A percentile compares a stretch with the other conserved stretches of the same genome.
These are phyloP conservation scores for Carex arenaria DNA, from an alignment of 202 grass and related monocot species.

Conservation along the genomic window DNA sequence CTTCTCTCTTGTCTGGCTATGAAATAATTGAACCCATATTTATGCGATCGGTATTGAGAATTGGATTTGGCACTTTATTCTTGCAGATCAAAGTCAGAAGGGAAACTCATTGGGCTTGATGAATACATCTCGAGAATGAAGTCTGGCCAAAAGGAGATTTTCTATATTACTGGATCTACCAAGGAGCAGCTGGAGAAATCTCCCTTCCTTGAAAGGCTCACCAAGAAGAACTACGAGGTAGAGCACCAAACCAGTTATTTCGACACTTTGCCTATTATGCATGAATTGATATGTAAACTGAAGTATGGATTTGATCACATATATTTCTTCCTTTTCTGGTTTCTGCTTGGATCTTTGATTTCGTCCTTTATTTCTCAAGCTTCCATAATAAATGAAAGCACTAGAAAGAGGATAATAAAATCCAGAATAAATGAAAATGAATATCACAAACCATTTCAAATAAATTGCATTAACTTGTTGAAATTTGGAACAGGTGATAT, in stretches of 20 bases:
- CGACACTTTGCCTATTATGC: neutral
- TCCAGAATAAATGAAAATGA: neutral
- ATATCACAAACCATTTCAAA: neutral
- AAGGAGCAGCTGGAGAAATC: constrained; percentile 97
- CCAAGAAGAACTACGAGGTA: constrained; percentile 97
- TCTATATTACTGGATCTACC: constrained; percentile 89
- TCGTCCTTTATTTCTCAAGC: neutral
- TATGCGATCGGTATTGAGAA: constrained; percentile 9
- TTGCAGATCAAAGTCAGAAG: constrained; percentile 88
- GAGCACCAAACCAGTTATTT: neutral
- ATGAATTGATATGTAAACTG: neutral
- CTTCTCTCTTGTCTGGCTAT: neutral
- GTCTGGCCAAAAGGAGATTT: constrained; percentile 86
- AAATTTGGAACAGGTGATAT: constrained; percentile 65
- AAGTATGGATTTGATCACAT: neutral
- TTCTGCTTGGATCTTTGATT: neutral
- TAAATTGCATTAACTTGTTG: neutral
- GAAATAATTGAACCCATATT: neutral
- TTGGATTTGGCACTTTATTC: constrained; percentile 11
- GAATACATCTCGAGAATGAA: constrained; percentile 99
- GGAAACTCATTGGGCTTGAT: constrained; percentile 83
- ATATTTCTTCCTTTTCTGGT: neutral
- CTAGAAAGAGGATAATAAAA: neutral
- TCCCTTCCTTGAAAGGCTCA: constrained; percentile 97
- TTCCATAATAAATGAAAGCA: too few relatives aligned